Evolutionary conservation across 1,284 basidiomycete genomes (phyloP), one percentile per base, ranked within the genome.

Genomic region (Tremellales sp.): DNA sequence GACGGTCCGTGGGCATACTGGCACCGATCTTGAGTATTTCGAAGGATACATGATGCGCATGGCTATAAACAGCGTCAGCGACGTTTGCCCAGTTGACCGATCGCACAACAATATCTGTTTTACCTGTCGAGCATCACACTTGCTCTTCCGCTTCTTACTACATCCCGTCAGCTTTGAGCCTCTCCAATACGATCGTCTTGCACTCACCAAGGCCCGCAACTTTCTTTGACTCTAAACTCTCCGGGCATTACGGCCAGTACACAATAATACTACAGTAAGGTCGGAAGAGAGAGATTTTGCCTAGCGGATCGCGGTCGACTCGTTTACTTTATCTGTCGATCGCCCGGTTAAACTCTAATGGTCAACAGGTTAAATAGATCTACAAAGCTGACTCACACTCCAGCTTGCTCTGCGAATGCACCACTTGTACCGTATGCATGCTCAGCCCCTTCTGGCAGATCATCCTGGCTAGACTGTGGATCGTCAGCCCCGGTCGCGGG

Each of bases 31-130:
- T 57, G 43, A 3, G 46, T 49, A 12, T 43, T 45, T 2, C 55
- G 45, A 10, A 57, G 49, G 21, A 46, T 29, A 29, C 55, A 57
- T 3, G 55, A 57, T 7, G 55, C 51, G 46, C 55, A 57, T 36
- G 55, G 55, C 55, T 57, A 31, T 15, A 13, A 22, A 17, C 12
- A 2, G 19, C n/a, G 13, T 21, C 33, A 7, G 21, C 23, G 13
- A 17, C 8, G 17, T 23, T 3, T 17, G 22, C 2, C 15, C n/a
- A 23, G 29, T n/a, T 10, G 10, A n/a, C 10, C 19, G 10, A 8
- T 13, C 8, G 36, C 19, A 39, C 13, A 8, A 12, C 23, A 7
- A n/a, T 22, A 22, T 40, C 39, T 13, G 39, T 31, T 46, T 21
- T 23, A 56, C 54, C 13, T 19, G 25, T n/a, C 24, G 26, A 2